Conservation (phyloP, 768 basidiomycete genomes). For the Lactarius trivialis region DNA sequence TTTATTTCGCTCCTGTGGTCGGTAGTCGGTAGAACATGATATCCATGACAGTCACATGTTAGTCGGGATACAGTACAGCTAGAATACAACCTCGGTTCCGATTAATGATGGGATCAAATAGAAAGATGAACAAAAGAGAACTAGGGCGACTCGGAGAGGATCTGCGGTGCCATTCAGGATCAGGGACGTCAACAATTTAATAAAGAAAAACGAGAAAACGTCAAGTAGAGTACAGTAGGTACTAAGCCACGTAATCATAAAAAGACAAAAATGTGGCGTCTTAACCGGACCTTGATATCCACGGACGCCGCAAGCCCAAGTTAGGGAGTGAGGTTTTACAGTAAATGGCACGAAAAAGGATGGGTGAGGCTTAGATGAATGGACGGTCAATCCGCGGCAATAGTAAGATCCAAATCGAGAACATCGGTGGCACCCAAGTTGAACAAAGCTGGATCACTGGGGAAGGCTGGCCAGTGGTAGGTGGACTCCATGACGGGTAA, state of each 20-base stretch:
- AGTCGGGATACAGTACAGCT: background rate
- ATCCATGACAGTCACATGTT: constrained; percentile 8
- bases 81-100: background rate
- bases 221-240: background rate
- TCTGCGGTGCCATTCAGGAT: background rate
- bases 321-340: background rate
- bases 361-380: background rate
- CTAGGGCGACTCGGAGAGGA: background rate
- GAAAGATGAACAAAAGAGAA: background rate
- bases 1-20: constrained; percentile 1
- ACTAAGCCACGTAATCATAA: background rate
- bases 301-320: background rate
- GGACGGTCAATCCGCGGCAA: background rate
- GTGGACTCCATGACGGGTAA: background rate
- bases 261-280: background rate
- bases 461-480: background rate
- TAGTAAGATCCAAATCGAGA: background rate
- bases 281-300: background rate
- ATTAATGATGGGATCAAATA: background rate
- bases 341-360: background rate
- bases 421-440: background rate
- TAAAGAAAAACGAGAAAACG: background rate
- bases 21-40: background rate
- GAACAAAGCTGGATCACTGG: background rate
- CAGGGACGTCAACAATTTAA: background rate